Evolutionary conservation across 371 early-diverging fungal species (phyloP), one percentile per base, ranked within the genome.

Genomic region (Circinella minor): DNA sequence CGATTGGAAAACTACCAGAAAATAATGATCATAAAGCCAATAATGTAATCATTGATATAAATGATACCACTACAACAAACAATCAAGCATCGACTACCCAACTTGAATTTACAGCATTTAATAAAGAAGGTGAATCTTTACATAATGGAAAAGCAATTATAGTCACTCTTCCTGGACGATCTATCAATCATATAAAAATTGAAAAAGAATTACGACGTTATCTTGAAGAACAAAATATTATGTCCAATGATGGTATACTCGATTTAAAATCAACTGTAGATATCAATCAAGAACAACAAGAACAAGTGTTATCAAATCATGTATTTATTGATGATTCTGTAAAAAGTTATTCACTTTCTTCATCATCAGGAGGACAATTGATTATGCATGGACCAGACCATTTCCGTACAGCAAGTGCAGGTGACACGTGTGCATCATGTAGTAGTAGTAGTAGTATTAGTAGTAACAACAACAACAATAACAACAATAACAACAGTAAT

Each of bases 381-480:
- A 66, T 69, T n/a, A 15, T 75, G 0, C 81, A 79, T 62, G 27
- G 61, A 18, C 59, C 81, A 48, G 85, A 89, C 38, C 89, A 88
- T 69, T 83, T 79, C 66, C 86, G 88, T 72, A 72, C 87, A 69
- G 76, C 85, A 14, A 67, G 77, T 55, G 79, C 86, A 7, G 93
- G 93, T 15, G 94, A 94, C 73, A 65, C 63, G 0, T 95, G 96
- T 66, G 77, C 78, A 8, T 74, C 83, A n/a, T 94, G 94, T 51
- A 17, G 17, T 51, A n/a, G n/a, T n/a, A n/a, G n/a, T n/a, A n/a
- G n/a, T n/a, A n/a, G n/a, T n/a, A n/a, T n/a, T n/a, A n/a, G n/a
- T n/a, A n/a, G n/a, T n/a, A n/a, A n/a, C n/a, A n/a, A n/a, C n/a
- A n/a, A n/a, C n/a, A n/a, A n/a, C n/a, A n/a, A n/a, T n/a, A 47